Percentiles rank a stretch among this genome's conserved stretches.
phyloP scores from a whole-genome alignment of 2,329 filamentous ascomycete genomes.

The Calonectria pseudoreteaudii region DNA sequence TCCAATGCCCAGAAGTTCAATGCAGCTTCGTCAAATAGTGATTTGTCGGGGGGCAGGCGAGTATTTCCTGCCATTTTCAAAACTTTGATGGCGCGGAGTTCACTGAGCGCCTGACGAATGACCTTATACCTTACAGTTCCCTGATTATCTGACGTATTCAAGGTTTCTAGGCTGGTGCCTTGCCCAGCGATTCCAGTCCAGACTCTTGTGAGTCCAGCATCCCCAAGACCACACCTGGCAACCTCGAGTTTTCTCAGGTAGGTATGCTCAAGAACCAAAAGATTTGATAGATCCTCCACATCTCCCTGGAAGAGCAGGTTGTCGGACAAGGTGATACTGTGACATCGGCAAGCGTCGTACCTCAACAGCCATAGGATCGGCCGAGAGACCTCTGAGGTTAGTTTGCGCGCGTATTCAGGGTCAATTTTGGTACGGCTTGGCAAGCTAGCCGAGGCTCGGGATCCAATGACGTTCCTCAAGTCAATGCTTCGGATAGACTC shows the following conservation, averaged over 20 bases:
- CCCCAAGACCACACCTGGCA: conserved; percentile 63
- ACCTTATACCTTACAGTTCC: conserved; percentile 63
- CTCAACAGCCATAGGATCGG: conserved; percentile 63
- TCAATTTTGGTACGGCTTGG: conserved; percentile 41
- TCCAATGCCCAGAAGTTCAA: conserved; percentile 61
- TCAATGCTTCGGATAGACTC: conserved; percentile 68
- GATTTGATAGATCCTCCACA: conserved; percentile 58
- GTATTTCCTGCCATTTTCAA: conserved; percentile 65
- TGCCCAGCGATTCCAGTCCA: conserved; percentile 61
- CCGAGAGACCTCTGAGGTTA: conserved; percentile 56
- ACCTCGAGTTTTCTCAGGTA: conserved; percentile 62
- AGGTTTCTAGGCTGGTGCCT: conserved; percentile 56
- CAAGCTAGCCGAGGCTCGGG: conserved; percentile 36
- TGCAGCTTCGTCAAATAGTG: conserved; percentile 59
- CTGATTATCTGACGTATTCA: conserved; percentile 66
- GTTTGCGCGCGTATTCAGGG: conserved; percentile 33
- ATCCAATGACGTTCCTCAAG: conserved; percentile 57
- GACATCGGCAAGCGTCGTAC: conserved; percentile 60
- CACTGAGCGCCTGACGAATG: conserved; percentile 57
- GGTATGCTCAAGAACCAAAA: conserved; percentile 49
- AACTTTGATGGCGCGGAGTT: conserved; percentile 57
- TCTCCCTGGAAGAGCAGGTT: conserved; percentile 61
- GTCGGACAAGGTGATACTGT: conserved; percentile 62
- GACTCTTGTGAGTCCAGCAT: conserved; percentile 59
- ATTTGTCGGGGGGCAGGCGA: conserved; percentile 56